Conservation (phyloP, 768 basidiomycete species). For the Vararia minispora region DNA sequence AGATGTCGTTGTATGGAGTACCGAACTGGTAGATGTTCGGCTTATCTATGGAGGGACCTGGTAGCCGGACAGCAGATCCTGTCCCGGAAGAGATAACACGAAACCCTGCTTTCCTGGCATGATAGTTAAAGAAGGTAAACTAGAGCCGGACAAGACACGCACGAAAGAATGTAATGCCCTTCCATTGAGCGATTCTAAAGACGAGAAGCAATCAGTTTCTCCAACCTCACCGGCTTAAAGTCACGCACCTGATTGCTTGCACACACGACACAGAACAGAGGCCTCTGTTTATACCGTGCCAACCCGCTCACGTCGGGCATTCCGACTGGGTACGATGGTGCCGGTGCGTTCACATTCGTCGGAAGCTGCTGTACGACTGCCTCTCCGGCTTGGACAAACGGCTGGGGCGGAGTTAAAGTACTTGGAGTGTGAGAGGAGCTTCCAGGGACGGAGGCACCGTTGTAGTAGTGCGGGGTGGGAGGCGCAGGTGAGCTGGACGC, state of each 20-base stretch:
- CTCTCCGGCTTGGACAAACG: conserved; percentile 13
- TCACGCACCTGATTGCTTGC: conserved; percentile 90
- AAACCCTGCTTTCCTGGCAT: conserved; percentile 79
- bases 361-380: conserved; percentile 8
- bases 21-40: conserved; percentile 97
- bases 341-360: conserved; percentile 1
- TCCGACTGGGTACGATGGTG: conserved; percentile 1
- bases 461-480: conserved; percentile 7
- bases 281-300: conserved; percentile 48
- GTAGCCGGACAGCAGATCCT: conserved; percentile 92
- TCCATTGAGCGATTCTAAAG: conserved; percentile 95
- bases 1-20: conserved; percentile 93
- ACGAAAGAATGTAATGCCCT: conserved; percentile 86
- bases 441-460: conserved; percentile 3
- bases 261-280: conserved; percentile 95
- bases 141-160: conserved; percentile 23
- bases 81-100: conserved; percentile 92
- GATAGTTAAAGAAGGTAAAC: conserved; percentile 6
- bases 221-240: too few species aligned
- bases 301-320: not conserved
- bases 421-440: conserved; percentile 4
- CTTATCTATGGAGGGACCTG: conserved; percentile 93
- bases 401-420: conserved; percentile 15
- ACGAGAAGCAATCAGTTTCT: not conserved
- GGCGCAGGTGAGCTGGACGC: conserved; percentile 20